Base-by-base conservation (phyloP, 202 grass and related monocot genomes). In the Setaria viridis region DNA sequence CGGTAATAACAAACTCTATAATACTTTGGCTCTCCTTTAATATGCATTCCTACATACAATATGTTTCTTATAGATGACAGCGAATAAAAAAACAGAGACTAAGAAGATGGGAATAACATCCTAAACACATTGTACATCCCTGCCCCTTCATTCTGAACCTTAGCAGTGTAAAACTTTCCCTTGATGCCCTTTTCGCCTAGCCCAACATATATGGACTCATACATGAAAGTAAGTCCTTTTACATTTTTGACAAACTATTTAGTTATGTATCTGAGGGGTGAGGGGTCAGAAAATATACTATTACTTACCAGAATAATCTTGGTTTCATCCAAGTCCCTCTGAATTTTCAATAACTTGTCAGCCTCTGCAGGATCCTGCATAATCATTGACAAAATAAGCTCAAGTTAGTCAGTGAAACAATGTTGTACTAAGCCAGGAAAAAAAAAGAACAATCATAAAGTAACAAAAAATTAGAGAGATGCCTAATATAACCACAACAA, bases 311-410 rank as follows among this genome's bases (percentile, higher is more conserved):
- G 69, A 83, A 92, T 89, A 67, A 92, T 92, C 76, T 92, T 92
- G 17, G 90, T 92, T 89, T 92, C 87, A 87, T 92, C 91, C 84
- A 92, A 82, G 65, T 89, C 87, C 56, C 87, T 92, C 84, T 92
- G 91, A 73, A 92, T 92, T 87, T 87, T 92, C 42, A 87, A 20
- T 58, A 89, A 62, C 65, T 92, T 92, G 77, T 92, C 84, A 8
- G 91, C 80, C 57, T 92, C 84, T 55, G 84, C 84, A 46, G 87
- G 91, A 77, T 92, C 91, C 87, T 87, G 77, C 39, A 81, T 0
- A 30, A 41, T 67, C 2, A 67, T 75, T 50, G 32, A 33, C 32
- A 68, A 25, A 70, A 49, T 12, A 78, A 81, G 50, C 11, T 51
- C 62, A 6, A 2, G 25, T 80, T 80, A 47, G 49, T 19, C 19